Percentiles rank a stretch among this genome's conserved stretches.
Conservation (phyloP, 2,329 filamentous ascomycete genomes). For the Monilinia vaccinii-corymbosi region DNA sequence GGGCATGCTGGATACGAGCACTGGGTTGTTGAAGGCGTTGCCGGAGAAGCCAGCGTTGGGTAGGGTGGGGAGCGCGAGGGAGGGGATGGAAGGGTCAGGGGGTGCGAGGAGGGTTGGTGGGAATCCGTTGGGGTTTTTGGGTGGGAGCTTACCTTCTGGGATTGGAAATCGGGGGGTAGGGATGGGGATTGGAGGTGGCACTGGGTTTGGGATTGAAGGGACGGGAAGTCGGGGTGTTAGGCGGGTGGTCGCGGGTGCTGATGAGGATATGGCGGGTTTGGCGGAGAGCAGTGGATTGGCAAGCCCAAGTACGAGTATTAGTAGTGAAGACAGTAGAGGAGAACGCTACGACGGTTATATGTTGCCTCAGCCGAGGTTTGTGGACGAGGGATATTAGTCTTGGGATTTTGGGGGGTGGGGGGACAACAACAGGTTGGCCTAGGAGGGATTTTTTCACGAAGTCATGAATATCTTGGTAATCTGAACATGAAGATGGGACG, state of each 20-base stretch:
- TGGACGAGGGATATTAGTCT: neutral
- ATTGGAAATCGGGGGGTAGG: neutral
- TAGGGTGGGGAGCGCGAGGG: constrained; percentile 33
- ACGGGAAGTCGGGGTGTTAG: neutral
- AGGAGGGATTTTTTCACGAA: neutral
- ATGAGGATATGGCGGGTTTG: constrained; percentile 19
- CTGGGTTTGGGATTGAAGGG: constrained; percentile 3
- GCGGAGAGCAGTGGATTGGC: constrained; percentile 25
- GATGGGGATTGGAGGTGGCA: neutral
- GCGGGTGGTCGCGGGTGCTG: constrained; percentile 16
- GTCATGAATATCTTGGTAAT: constrained; percentile 1
- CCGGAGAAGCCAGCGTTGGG: constrained; percentile 63
- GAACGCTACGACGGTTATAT: constrained; percentile 15
- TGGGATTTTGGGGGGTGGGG: neutral
- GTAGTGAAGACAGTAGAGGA: constrained; percentile 17
- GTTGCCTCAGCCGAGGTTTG: constrained; percentile 2
- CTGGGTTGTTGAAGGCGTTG: constrained; percentile 57
- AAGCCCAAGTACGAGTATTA: constrained; percentile 29
- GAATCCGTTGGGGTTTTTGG: neutral
- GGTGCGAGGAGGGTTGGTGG: neutral
- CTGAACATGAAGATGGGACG: neutral
- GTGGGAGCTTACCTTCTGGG: neutral
- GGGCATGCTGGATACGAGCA: constrained; percentile 66
- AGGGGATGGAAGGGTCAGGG: constrained; percentile 8
- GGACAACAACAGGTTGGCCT: too few relatives aligned